A percentile compares a stretch with the other conserved stretches of the same genome.
phyloP scores from a whole-genome alignment of 495 filamentous ascomycete species.

The Xylaria grammica region DNA sequence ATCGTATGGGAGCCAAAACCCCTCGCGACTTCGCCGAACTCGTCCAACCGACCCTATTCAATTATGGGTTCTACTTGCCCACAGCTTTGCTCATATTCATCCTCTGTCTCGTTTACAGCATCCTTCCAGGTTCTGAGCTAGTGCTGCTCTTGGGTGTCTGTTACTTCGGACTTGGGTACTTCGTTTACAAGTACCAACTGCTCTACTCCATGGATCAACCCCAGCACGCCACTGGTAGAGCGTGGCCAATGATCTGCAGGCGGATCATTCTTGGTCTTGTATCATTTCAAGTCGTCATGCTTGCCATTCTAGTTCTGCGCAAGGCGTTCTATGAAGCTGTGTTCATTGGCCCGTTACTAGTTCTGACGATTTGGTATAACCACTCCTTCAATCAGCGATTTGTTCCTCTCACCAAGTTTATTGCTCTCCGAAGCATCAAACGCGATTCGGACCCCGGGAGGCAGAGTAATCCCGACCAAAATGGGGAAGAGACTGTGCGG shows the following conservation, averaged over 20 bases:
- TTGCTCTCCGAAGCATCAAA: slow-evolving; percentile 81
- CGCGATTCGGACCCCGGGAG: slow-evolving; percentile 31
- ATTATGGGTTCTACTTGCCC: slow-evolving; percentile 94
- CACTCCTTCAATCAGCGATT: slow-evolving; percentile 77
- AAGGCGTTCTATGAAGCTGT: slow-evolving; percentile 70
- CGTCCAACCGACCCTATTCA: slow-evolving; percentile 82
- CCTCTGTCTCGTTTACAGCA: slow-evolving; percentile 92
- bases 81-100: slow-evolving; percentile 90
- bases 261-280: slow-evolving; percentile 81
- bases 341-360: slow-evolving; percentile 76
- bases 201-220: slow-evolving; percentile 98
- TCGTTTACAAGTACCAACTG: slow-evolving; percentile 97
- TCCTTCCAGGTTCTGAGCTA: slow-evolving; percentile 80
- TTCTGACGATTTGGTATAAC: slow-evolving; percentile 82
- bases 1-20: slow-evolving; percentile 77
- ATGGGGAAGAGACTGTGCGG: slow-evolving; percentile 38
- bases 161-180: slow-evolving; percentile 89
- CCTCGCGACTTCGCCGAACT: slow-evolving; percentile 90
- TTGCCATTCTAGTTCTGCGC: slow-evolving; percentile 80
- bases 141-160: slow-evolving; percentile 82
- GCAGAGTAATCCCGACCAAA: slow-evolving; percentile 55
- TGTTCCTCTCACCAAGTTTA: slow-evolving; percentile 86
- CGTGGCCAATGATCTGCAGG: slow-evolving; percentile 95
- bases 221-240: slow-evolving; percentile 90
- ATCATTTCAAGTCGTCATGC: slow-evolving; percentile 89